Percentiles rank a stretch among this genome's conserved stretches.
These are phyloP conservation scores for Royoungia palumana DNA, from an alignment of 768 basidiomycete species.

Conservation along the genomic window DNA sequence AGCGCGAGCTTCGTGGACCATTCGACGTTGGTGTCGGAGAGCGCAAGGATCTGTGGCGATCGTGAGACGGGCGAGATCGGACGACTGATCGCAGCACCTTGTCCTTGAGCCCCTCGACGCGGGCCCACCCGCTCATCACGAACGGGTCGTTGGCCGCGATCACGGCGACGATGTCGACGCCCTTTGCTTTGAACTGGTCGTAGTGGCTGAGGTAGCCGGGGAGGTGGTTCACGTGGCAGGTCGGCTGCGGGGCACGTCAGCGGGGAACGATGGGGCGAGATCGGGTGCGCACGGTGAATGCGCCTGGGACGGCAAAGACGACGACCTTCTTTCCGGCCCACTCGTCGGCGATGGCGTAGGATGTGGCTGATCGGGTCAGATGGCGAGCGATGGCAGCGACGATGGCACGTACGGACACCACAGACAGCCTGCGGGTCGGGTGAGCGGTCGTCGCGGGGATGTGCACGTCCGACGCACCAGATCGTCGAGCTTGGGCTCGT, in stretches of 20 bases:
- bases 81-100: conserved; percentile 45
- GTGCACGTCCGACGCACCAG: conserved; percentile 38
- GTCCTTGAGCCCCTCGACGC: conserved; percentile 60
- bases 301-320: conserved; percentile 73
- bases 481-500: conserved; percentile 59
- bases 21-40: conserved; percentile 51
- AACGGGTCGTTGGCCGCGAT: conserved; percentile 60
- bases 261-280: neutral
- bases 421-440: conserved; percentile 46
- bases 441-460: conserved; percentile 1
- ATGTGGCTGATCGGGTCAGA: conserved; percentile 38
- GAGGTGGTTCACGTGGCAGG: conserved; percentile 43
- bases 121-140: conserved; percentile 59
- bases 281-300: conserved; percentile 60
- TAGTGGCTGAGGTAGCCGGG: conserved; percentile 45
- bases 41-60: conserved; percentile 49
- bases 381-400: neutral
- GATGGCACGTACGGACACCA: conserved; percentile 54
- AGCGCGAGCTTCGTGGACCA: conserved; percentile 60
- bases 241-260: conserved; percentile 27
- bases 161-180: conserved; percentile 50
- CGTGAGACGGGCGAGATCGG: conserved; percentile 1
- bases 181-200: conserved; percentile 49
- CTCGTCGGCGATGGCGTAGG: conserved; percentile 49
- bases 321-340: conserved; percentile 86